Evolutionary conservation across 805 yeast species (phyloP).

Genomic region (Cyberlindnera samutprakarnensis): DNA sequence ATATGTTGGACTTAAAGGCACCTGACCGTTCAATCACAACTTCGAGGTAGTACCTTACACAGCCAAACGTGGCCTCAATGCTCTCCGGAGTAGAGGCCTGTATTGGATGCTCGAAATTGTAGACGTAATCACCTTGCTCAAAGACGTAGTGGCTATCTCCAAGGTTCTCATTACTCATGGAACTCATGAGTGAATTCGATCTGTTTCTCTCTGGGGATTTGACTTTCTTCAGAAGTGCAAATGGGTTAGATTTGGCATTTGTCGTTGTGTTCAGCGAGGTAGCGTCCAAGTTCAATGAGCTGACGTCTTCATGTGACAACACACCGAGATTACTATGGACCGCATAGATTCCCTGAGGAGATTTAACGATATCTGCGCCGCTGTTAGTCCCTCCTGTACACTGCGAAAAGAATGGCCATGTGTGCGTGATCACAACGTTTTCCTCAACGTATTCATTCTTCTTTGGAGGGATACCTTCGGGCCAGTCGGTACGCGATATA

Average conservation of each 20-base stretch:
- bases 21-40: slow-evolving; percentile 73
- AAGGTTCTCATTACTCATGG: slow-evolving; percentile 5
- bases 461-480: slow-evolving; percentile 96
- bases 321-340: slow-evolving; percentile 1
- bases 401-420: slow-evolving; percentile 79
- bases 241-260: slow-evolving; percentile 14
- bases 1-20: slow-evolving; percentile 72
- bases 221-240: slow-evolving; percentile 17
- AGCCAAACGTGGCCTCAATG: slow-evolving; percentile 71
- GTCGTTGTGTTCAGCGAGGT: slow-evolving; percentile 22
- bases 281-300: slow-evolving; percentile 22
- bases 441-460: slow-evolving; percentile 58
- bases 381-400: slow-evolving; percentile 18
- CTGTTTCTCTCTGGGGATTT: slow-evolving; percentile 17
- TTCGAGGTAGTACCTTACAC: slow-evolving; percentile 61
- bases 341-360: slow-evolving; percentile 1
- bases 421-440: slow-evolving; percentile 62
- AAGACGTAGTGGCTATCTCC: slow-evolving; percentile 34
- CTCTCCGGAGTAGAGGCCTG: slow-evolving; percentile 81
- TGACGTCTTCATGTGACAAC: slow-evolving; percentile 7
- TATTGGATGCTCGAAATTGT: slow-evolving; percentile 85
- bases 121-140: slow-evolving; percentile 84
- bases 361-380: slow-evolving; percentile 34
- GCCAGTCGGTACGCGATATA: slow-evolving; percentile 82
- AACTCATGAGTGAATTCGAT: slow-evolving; percentile 9